Percentiles rank a stretch among this genome's conserved stretches.
These are phyloP conservation scores for Rhizophora mangle DNA, from an alignment of 345 rosid genomes.

Conservation along the genomic window DNA sequence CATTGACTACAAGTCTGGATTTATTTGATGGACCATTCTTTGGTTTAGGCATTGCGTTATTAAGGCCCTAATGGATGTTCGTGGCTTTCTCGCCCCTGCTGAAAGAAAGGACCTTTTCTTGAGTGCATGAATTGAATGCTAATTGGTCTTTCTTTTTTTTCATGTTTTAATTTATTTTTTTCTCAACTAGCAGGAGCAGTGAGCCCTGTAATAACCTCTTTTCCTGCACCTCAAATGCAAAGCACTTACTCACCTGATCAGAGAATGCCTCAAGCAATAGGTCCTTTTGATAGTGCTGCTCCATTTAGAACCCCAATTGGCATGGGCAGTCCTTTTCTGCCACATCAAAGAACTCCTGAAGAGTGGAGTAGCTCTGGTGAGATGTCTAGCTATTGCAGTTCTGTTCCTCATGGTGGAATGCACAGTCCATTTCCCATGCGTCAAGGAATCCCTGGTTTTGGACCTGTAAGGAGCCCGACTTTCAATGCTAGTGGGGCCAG, in stretches of 20 bases:
- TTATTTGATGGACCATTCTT: background rate
- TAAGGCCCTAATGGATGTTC: background rate
- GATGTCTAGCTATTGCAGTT: too few relatives aligned
- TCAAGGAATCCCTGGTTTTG: too few relatives aligned
- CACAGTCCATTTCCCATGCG: too few relatives aligned
- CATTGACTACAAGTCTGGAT: background rate
- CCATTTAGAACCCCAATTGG: too few relatives aligned
- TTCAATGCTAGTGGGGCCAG: slow-evolving; percentile 37
- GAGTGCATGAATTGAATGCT: background rate
- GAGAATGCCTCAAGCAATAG: slow-evolving; percentile 37
- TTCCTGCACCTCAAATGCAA: slow-evolving; percentile 33
- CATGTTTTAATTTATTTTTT: slow-evolving; percentile 13
- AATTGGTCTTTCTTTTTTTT: background rate
- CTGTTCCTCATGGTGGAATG: too few relatives aligned
- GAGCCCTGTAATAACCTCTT: slow-evolving; percentile 25
- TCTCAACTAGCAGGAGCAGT: slow-evolving; percentile 41
- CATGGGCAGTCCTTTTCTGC: too few relatives aligned
- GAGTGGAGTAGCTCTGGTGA: too few relatives aligned
- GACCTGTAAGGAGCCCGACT: slow-evolving; percentile 29
- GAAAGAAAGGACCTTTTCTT: background rate
- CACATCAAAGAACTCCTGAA: too few relatives aligned
- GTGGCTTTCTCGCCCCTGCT: background rate
- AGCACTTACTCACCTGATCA: slow-evolving; percentile 29
- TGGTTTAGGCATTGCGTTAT: background rate
- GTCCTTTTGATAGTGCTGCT: slow-evolving; percentile 23